Conservation (phyloP, 495 filamentous ascomycete genomes). For the Lophiostoma macrostomum region DNA sequence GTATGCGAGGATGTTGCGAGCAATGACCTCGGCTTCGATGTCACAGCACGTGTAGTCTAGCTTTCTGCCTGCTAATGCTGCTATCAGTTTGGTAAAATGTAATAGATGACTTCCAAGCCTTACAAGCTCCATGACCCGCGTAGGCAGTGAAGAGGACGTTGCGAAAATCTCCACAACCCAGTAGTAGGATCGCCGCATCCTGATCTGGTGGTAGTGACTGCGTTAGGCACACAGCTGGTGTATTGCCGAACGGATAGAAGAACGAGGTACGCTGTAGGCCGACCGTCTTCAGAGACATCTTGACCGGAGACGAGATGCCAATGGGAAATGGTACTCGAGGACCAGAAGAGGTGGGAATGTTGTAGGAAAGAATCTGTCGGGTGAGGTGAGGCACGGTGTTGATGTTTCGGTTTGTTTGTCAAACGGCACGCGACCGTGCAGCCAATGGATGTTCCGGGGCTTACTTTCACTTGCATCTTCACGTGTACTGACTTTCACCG, state of each 20-base stretch:
- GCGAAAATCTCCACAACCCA: conserved; percentile 41
- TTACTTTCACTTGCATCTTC: no score
- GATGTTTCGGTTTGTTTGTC: no score
- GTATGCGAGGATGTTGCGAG: neutral
- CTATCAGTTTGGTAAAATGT: neutral
- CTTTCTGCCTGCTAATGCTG: conserved; percentile 9
- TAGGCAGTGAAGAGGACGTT: conserved; percentile 29
- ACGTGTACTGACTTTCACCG: no score
- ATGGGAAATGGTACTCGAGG: no score
- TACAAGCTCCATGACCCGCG: neutral
- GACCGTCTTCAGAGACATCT: conserved; percentile 6
- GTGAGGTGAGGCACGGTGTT: no score
- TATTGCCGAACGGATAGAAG: conserved; percentile 53
- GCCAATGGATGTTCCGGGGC: no score
- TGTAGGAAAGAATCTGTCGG: no score
- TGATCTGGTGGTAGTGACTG: conserved; percentile 47
- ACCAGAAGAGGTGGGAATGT: no score
- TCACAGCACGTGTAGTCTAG: conserved; percentile 52
- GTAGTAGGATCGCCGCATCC: conserved; percentile 48
- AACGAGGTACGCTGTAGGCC: conserved; percentile 16
- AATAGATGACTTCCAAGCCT: neutral
- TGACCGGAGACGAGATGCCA: neutral
- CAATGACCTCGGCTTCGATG: conserved; percentile 46
- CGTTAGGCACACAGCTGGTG: conserved; percentile 50
- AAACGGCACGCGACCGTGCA: no score